These are phyloP conservation scores for Glycine soja DNA, from an alignment of 306 rosid genomes.

Conservation along the genomic window DNA sequence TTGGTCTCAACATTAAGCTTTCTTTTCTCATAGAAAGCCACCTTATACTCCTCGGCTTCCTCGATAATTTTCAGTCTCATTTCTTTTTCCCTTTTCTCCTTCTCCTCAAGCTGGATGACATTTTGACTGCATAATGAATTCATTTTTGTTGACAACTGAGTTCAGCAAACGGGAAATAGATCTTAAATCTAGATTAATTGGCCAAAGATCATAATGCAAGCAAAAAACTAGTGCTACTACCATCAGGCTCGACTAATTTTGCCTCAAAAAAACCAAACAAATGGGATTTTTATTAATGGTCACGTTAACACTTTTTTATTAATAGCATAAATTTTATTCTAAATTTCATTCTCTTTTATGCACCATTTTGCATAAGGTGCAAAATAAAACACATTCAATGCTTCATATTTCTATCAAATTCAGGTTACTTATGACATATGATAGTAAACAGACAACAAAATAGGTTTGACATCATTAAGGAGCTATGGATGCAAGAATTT, in stretches of 20 bases:
- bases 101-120: slow-evolving; percentile 82
- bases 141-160: slow-evolving; percentile 34
- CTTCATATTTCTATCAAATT: too few species aligned
- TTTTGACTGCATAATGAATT: slow-evolving; percentile 71
- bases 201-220: slow-evolving; percentile 29
- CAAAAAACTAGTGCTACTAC: slow-evolving; percentile 23
- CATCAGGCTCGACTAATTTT: slow-evolving; percentile 20
- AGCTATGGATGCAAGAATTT: slow-evolving; percentile 1
- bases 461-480: slow-evolving; percentile 2
- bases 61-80: slow-evolving; percentile 78
- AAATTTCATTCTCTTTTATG: too few species aligned
- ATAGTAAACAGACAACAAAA: background rate
- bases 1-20: slow-evolving; percentile 80
- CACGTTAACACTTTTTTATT: too few species aligned
- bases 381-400: too few species aligned
- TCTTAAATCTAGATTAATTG: slow-evolving; percentile 2
- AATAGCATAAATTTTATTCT: too few species aligned
- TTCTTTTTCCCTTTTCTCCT: slow-evolving; percentile 93
- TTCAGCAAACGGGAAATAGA: slow-evolving; percentile 19
- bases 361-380: too few species aligned
- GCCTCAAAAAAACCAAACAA: background rate
- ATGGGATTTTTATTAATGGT: too few species aligned
- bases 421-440: too few species aligned
- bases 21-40: slow-evolving; percentile 89
- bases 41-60: slow-evolving; percentile 92